A percentile compares a stretch with the other conserved stretches of the same genome.
These are phyloP conservation scores for Penicillium sp. DNA, from an alignment of 2,329 filamentous ascomycete genomes.

Conservation along the genomic window DNA sequence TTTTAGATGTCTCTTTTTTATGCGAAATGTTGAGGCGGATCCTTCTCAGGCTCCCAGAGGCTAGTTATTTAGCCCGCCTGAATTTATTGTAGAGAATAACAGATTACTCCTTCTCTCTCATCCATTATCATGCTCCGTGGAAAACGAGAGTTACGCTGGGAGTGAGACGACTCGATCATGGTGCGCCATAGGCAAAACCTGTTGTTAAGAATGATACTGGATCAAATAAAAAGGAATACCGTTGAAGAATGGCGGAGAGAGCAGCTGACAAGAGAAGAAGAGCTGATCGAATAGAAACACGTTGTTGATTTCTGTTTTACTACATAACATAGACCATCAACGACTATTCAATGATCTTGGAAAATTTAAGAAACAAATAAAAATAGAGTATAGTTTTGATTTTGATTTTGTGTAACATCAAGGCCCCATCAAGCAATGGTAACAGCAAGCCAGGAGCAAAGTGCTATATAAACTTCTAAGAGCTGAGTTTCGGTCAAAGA, in stretches of 20 bases:
- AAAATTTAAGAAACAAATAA: background rate
- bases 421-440: background rate
- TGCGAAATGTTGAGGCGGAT: background rate
- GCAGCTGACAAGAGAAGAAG: background rate
- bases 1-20: background rate
- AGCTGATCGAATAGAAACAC: accelerated
- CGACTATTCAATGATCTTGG: background rate
- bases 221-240: background rate
- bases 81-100: background rate
- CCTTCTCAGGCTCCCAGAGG: background rate
- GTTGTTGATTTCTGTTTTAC: background rate
- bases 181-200: background rate
- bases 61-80: background rate
- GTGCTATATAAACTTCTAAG: background rate
- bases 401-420: too few relatives aligned
- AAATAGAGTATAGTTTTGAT: background rate
- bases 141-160: background rate
- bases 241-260: background rate
- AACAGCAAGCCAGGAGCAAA: background rate
- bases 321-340: background rate
- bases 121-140: too few relatives aligned
- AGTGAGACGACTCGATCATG: background rate
- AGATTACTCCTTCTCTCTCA: too few relatives aligned
- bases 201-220: background rate
- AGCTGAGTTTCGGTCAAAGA: background rate